Evolutionary conservation across 1,139 yeast genomes (phyloP), one percentile per base, ranked within the genome.

Genomic region (Yamadazyma triangularis): DNA sequence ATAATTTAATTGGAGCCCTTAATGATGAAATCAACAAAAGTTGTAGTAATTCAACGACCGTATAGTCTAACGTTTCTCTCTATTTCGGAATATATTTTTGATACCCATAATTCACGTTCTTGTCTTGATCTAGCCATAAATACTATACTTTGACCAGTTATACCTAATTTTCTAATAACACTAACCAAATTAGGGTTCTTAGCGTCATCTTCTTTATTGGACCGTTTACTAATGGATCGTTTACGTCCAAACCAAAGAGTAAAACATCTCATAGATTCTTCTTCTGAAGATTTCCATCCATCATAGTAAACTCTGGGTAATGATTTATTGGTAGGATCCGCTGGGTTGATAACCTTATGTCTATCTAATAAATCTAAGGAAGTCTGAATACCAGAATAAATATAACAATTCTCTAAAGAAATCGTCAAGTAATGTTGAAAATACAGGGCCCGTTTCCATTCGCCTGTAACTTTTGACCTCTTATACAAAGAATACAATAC

Each of bases 251-350:
- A 75, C 95, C 95, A 87, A 4, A 89, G 45, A 0, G 91, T 86
- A 48, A 89, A 88, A 41, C 94, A 78, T 30, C 95, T 63, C 24
- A 73, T 57, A 11, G 69, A 51, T 42, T 85, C 93, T 32, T 81
- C 86, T 44, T 89, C 97, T 5, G 76, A 64, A 2, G 93, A 81
- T 42, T 70, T 71, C 89, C 94, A 85, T 0, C 96, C 96, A 54
- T 88, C 95, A 1, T 72, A 58, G 48, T 83, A 87, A 0, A 81
- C 63, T 24, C 94, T 60, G 0, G 96, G 95, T 26, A 83, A 51
- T 0, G 79, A 71, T 5, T 65, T 65, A 0, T 82, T 84, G 0
- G 84, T 82, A 35, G 70, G 63, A 36, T 69, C 60, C 20, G 57
- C 53, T 2, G 61, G 59, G 35, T 73, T 76, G 32, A 67, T 60